phyloP scores from a whole-genome alignment of 306 rosid species.

The Medicago lupulina region DNA sequence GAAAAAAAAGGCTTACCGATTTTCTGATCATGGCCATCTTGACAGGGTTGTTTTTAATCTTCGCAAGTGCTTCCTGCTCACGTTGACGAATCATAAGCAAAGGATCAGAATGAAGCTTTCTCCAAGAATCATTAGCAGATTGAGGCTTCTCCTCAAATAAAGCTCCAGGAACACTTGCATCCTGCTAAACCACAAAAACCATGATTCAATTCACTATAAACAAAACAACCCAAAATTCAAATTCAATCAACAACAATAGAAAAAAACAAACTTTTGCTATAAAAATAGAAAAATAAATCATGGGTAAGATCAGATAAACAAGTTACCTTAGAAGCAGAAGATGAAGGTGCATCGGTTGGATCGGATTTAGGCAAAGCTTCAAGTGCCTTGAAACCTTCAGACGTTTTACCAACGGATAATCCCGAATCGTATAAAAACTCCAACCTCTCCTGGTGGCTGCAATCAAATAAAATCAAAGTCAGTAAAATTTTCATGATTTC shows the following conservation, averaged over 20 bases:
- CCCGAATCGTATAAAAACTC: conserved; percentile 93
- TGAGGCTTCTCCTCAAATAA: conserved; percentile 92
- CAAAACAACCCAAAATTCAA: not conserved
- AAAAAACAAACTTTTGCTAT: not conserved
- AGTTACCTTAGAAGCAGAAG: conserved; percentile 59
- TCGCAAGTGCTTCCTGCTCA: conserved; percentile 84
- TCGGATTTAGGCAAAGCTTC: conserved; percentile 69
- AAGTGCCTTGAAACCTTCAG: conserved; percentile 79
- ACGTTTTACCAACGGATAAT: conserved; percentile 74
- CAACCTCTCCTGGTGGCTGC: conserved; percentile 88
- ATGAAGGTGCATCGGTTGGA: conserved; percentile 52
- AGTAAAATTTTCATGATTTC: not conserved
- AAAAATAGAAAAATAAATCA: not conserved
- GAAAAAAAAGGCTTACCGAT: conserved; percentile 59
- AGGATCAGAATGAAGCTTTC: conserved; percentile 95
- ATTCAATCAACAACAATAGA: not conserved
- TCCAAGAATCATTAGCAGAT: conserved; percentile 93
- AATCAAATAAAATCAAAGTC: conserved; percentile 28
- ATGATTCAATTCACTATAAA: conserved; percentile 3
- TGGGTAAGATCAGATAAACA: not conserved
- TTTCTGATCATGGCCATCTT: conserved; percentile 91
- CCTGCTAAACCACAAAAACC: conserved; percentile 48
- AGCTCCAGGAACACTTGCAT: conserved; percentile 72
- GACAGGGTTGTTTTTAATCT: conserved; percentile 84
- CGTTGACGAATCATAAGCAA: conserved; percentile 94